Evolutionary conservation across 768 basidiomycete genomes (phyloP), one percentile per base, ranked within the genome.

Genomic region (Candolleomyces efflorescens): DNA sequence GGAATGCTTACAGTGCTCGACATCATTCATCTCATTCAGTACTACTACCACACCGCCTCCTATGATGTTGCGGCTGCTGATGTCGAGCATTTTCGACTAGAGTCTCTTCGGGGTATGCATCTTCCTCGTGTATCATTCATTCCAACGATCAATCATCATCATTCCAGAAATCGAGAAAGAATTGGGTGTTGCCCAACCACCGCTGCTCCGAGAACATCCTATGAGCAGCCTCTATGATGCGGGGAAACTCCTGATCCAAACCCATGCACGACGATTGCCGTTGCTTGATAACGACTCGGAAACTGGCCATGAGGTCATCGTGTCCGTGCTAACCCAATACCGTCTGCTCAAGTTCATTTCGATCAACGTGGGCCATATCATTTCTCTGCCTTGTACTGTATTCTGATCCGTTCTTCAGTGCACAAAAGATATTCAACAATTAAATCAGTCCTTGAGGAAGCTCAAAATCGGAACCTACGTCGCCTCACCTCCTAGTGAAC

Each of bases 1-100:
- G 97, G 97, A 59, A 98, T 99, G 96, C 89, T 99, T 67, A 99
- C 97, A 9, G 93, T 98, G n/a, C 83, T 94, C 57, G 97, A 99
- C 72, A 94, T 99, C 70, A 98, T 99, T 58, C 97, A 99, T 70
- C 85, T 99, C 62, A 98, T 99, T 63, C 97, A 99, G 67, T 97
- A 95, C 75, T 99, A 98, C 72, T 97, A 98, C 72, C 85, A 87
- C 48, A 59, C 89, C 2, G 86, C 90, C 32, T 86, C 86, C 38
- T 90, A 85, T 70, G 94, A 94, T 64, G 85, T 84, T 53, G 95
- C 94, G 5, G 84, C 88, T 0, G 82, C 87, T 11, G 94, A 98
- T 65, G 96, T 98, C 3, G 96, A 98, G 69, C 89, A 85, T 0
- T 93, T 99, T 69, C 82, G 90, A 32, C 78, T 99, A 27, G 91